These are phyloP conservation scores for Cladosporium colombiae DNA, from an alignment of 2,329 filamentous ascomycete species.

Conservation along the genomic window DNA sequence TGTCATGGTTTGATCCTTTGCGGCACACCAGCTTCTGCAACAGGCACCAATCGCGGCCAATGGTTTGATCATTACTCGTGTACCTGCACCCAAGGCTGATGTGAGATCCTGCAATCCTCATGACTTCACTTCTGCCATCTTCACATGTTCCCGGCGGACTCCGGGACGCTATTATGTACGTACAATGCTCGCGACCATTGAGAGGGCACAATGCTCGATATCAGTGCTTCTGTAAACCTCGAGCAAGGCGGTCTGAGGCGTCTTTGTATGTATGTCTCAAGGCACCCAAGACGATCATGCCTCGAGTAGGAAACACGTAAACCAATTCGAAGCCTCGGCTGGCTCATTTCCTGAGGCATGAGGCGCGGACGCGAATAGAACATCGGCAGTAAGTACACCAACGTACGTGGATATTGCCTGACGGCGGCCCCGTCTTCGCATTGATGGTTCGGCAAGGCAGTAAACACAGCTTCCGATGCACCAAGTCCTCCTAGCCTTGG, in stretches of 20 bases:
- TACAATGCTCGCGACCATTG: not conserved
- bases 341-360: not conserved
- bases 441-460: not conserved
- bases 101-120: slow-evolving; percentile 7
- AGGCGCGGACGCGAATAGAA: not conserved
- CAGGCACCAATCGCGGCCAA: not conserved
- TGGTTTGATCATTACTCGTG: not conserved
- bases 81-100: slow-evolving; percentile 1
- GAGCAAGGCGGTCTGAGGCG: slow-evolving; percentile 1
- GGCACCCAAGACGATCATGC: not conserved
- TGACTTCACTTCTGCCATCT: not conserved
- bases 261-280: not conserved
- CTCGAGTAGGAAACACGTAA: not conserved
- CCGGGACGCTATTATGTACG: not conserved
- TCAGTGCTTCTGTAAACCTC: not conserved
- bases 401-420: not conserved
- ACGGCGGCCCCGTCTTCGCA: slow-evolving; percentile 5
- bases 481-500: not conserved
- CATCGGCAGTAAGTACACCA: not conserved
- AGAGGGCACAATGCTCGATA: not conserved
- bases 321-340: not conserved
- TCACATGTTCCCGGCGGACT: not conserved
- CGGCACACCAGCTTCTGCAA: not conserved
- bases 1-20: not conserved
- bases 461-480: not conserved